Conservation (phyloP, 345 rosid genomes). For the Rubroshorea leprosula region DNA sequence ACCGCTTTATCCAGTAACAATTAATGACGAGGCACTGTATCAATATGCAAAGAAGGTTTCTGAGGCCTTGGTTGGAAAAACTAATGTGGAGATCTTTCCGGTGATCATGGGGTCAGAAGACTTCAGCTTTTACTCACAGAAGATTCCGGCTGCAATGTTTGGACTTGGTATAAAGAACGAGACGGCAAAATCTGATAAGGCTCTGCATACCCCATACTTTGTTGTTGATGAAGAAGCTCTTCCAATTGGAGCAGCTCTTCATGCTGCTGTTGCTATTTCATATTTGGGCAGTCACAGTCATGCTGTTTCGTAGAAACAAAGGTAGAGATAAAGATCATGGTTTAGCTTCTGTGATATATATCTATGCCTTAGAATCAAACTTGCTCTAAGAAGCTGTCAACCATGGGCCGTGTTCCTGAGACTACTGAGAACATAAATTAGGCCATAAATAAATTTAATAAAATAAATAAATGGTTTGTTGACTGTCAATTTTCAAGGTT, state of each 20-base stretch:
- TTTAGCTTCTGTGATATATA: too few species aligned
- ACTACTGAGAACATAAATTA: too few species aligned
- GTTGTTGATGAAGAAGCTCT: slow-evolving; percentile 56
- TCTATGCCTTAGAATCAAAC: too few species aligned
- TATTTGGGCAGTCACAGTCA: slow-evolving; percentile 42
- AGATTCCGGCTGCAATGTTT: slow-evolving; percentile 45
- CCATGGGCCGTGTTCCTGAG: too few species aligned
- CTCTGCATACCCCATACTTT: slow-evolving; percentile 58
- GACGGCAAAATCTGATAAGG: slow-evolving; percentile 37
- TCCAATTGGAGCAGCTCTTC: slow-evolving; percentile 61
- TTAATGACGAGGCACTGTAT: slow-evolving; percentile 44
- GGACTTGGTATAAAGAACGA: slow-evolving; percentile 50
- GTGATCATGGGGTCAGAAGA: slow-evolving; percentile 65
- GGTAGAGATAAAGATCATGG: too few species aligned
- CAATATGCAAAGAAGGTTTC: slow-evolving; percentile 50
- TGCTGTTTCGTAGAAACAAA: too few species aligned
- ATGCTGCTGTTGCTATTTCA: slow-evolving; percentile 55
- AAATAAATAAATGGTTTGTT: too few species aligned
- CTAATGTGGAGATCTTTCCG: slow-evolving; percentile 45
- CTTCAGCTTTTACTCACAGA: slow-evolving; percentile 62
- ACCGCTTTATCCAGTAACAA: slow-evolving; percentile 48
- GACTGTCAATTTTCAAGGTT: too few species aligned
- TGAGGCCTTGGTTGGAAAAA: slow-evolving; percentile 43
- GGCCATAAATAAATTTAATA: too few species aligned
- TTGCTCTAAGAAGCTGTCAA: too few species aligned